Base-by-base conservation (phyloP, 192 early-diverging fungal genomes). In the Podila horticola region DNA sequence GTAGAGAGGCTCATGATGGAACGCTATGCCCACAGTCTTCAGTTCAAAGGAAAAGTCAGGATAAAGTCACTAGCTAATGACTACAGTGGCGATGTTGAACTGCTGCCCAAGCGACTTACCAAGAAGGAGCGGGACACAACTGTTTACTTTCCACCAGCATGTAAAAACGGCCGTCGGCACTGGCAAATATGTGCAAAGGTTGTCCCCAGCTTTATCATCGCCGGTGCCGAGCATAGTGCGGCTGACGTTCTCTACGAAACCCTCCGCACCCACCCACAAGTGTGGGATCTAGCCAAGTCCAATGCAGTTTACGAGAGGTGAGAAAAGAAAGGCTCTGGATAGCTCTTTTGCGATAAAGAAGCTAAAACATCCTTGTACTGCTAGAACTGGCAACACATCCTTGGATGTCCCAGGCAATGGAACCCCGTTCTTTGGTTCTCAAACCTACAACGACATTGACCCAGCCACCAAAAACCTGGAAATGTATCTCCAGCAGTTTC, bases 181-280 rank as follows among this genome's bases (percentile, higher is more conserved):
- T 72, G 66, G 68, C 82, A 86, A 24, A 81, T 82, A 28, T 87
- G 86, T 58, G 82, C 81, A 49, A 85, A 86, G 59, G 84, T 85
- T 55, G 83, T 87, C 20, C 86, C 86, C 8, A 84, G 84, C 41
- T 87, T 87, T 61, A 87, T 87, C 60, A 83, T 87, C 84, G 86
- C 86, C 36, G 86, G 86, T 55, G 85, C 84, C 17, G 86, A 87
- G 52, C 65, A 86, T 12, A 76, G 82, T 30, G 86, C 79, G 7
- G 71, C 79, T 36, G 45, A 74, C 3, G 85, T 82, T 49, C 74
- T 87, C 29, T 87, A 86, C 62, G 79, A 85, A 49, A 69, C 77
- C 28, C 69, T 87, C 41, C 68, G 66, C n/a, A 79, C 83, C 9
- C 86, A 87, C 52, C 86, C 86, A 0, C 86, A 87, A 49, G 74